phyloP scores from a whole-genome alignment of 176 grass and related monocot genomes.

The Canna indica region DNA sequence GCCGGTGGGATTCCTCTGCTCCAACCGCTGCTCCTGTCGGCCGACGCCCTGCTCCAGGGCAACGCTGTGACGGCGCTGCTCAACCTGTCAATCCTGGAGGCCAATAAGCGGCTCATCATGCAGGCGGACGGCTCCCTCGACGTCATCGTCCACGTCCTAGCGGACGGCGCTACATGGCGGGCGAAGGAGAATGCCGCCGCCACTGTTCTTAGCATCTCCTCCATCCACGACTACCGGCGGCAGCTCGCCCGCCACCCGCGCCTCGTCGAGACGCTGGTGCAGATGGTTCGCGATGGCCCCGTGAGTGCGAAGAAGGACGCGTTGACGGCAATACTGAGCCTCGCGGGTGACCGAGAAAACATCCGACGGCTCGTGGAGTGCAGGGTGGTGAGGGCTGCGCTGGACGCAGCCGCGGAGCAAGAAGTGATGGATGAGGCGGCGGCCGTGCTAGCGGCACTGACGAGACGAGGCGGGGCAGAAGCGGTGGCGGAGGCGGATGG shows the following conservation, averaged over 20 bases:
- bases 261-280: background rate
- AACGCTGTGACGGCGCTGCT: constrained; percentile 8
- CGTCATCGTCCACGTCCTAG: constrained; percentile 7
- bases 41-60: background rate
- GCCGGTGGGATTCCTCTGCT: constrained; percentile 20
- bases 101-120: constrained; percentile 15
- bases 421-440: constrained; percentile 9
- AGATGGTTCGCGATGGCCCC: background rate
- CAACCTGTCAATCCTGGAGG: constrained; percentile 17
- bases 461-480: background rate
- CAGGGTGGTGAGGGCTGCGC: background rate
- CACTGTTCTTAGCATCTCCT: constrained; percentile 14
- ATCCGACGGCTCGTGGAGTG: background rate
- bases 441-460: background rate
- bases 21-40: background rate
- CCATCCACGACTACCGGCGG: background rate
- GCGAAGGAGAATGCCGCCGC: constrained; percentile 19
- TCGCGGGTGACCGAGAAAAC: background rate
- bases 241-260: background rate
- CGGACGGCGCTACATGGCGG: background rate
- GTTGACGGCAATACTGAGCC: background rate
- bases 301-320: constrained; percentile 9
- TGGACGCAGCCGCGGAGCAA: background rate
- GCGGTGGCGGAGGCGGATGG: background rate
- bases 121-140: constrained; percentile 13